Percentiles rank a stretch among this genome's conserved stretches.
phyloP scores from a whole-genome alignment of 208 protist genomes.

The Acanthamoeba quina region DNA sequence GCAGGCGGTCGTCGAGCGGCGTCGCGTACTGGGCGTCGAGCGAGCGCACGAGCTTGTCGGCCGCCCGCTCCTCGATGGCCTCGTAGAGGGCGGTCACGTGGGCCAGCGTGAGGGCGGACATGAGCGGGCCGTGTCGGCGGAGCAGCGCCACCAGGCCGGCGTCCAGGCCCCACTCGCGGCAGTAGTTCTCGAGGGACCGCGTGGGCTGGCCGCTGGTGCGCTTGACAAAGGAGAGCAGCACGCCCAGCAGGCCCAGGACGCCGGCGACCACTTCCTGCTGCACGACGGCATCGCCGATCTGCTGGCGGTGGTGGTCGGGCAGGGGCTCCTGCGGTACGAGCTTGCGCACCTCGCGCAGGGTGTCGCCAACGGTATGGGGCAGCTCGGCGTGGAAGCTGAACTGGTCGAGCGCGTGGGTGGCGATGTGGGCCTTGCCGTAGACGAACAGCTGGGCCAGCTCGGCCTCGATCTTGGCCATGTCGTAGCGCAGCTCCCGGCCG shows the following conservation, averaged over 20 bases:
- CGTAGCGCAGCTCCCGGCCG: slow-evolving; percentile 1
- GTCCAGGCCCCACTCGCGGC: slow-evolving; percentile 4
- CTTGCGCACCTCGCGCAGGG: slow-evolving; percentile 1
- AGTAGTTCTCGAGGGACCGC: slow-evolving; percentile 15
- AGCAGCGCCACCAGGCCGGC: slow-evolving; percentile 21
- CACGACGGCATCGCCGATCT: slow-evolving; percentile 5
- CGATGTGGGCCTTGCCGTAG: not conserved
- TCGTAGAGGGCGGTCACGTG: not conserved
- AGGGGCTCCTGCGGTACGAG: slow-evolving; percentile 11
- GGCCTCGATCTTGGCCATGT: slow-evolving; percentile 14
- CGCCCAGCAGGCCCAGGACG: not conserved
- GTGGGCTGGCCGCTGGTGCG: slow-evolving; percentile 28
- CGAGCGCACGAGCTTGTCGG: not conserved
- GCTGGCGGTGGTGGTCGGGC: not conserved
- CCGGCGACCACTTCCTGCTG: not conserved
- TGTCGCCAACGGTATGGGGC: not conserved
- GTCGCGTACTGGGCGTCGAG: slow-evolving; percentile 2
- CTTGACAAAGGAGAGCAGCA: slow-evolving; percentile 20
- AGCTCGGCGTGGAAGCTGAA: slow-evolving; percentile 29
- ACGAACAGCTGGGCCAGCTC: slow-evolving; percentile 7
- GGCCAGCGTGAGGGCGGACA: not conserved
- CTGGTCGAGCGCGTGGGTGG: slow-evolving; percentile 27
- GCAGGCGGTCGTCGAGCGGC: slow-evolving; percentile 5
- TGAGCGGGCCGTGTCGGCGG: not conserved
- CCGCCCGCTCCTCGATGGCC: slow-evolving; percentile 4